Percentiles rank a stretch among this genome's conserved stretches.
phyloP scores from a whole-genome alignment of 306 rosid genomes.

The Prunus dulcis region DNA sequence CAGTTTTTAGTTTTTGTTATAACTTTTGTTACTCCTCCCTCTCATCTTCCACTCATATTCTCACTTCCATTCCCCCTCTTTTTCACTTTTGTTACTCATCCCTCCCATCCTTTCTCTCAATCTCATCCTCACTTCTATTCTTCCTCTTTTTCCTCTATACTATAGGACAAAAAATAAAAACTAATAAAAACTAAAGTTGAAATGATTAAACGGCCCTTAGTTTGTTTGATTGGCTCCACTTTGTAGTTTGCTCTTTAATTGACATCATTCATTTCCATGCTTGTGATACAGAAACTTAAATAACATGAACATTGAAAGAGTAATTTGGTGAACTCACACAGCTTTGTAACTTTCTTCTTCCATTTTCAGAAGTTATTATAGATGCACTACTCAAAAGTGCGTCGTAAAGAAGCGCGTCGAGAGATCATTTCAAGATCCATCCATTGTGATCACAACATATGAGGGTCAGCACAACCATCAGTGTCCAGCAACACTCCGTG shows the following conservation, averaged over 20 bases:
- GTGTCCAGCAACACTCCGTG: constrained; percentile 74
- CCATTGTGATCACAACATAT: constrained; percentile 77
- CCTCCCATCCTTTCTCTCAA: too few relatives aligned
- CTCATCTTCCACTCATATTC: too few relatives aligned
- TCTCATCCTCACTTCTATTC: too few relatives aligned
- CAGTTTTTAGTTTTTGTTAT: too few relatives aligned
- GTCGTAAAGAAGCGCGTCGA: constrained; percentile 79
- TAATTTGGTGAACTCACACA: background rate
- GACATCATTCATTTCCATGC: background rate
- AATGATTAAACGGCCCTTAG: too few relatives aligned
- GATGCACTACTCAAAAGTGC: constrained; percentile 85
- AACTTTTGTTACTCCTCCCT: too few relatives aligned
- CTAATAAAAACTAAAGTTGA: too few relatives aligned
- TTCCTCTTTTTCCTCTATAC: too few relatives aligned
- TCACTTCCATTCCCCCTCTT: too few relatives aligned
- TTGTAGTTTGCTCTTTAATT: background rate
- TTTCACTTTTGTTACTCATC: too few relatives aligned
- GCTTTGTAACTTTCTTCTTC: background rate
- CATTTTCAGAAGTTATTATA: constrained; percentile 69
- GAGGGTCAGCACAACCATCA: constrained; percentile 92
- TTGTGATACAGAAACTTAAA: background rate
- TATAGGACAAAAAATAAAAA: too few relatives aligned
- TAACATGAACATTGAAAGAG: background rate
- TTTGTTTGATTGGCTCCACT: background rate
- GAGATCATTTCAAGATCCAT: constrained; percentile 72